phyloP scores from a whole-genome alignment of 1,284 basidiomycete genomes.

The Fomitopsis schrenkii region DNA sequence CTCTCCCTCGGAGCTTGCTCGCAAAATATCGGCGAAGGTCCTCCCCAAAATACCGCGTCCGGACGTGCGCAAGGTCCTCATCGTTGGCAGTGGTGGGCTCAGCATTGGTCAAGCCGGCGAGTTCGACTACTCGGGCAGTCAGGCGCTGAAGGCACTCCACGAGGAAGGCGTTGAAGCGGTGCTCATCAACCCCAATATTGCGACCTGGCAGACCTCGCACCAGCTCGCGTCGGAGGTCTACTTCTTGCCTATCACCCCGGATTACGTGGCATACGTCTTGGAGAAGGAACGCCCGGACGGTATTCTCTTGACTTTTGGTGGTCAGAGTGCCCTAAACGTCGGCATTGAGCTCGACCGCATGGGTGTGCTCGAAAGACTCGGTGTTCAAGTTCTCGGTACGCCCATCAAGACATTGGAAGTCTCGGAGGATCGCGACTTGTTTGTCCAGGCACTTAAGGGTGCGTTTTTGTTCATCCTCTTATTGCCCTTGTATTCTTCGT shows the following conservation, averaged over 20 bases:
- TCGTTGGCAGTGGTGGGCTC: constrained; percentile 95
- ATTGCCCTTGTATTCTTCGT: neutral
- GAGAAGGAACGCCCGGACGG: constrained; percentile 99
- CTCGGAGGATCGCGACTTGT: constrained; percentile 96
- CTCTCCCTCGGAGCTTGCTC: constrained; percentile 89
- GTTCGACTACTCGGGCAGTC: constrained; percentile 99
- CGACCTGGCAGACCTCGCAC: constrained; percentile 97
- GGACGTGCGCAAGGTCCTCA: constrained; percentile 93
- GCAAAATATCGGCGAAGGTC: constrained; percentile 88
- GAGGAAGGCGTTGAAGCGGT: constrained; percentile 96
- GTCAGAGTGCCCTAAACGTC: constrained; percentile 97
- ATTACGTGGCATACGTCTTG: constrained; percentile 98
- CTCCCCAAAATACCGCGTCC: constrained; percentile 83
- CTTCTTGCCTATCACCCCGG: constrained; percentile 94
- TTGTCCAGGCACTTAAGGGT: constrained; percentile 97
- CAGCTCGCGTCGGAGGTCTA: constrained; percentile 96
- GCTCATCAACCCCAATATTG: constrained; percentile 97
- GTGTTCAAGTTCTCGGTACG: constrained; percentile 93
- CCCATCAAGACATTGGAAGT: constrained; percentile 94
- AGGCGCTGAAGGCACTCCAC: constrained; percentile 96
- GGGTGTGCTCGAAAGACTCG: constrained; percentile 94
- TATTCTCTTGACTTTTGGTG: constrained; percentile 96
- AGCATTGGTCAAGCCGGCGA: constrained; percentile 99
- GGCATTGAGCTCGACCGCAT: constrained; percentile 97
- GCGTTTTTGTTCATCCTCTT: constrained; percentile 9